These are phyloP conservation scores for Tephrocybe sp. DNA, from an alignment of 768 basidiomycete species.

Conservation along the genomic window DNA sequence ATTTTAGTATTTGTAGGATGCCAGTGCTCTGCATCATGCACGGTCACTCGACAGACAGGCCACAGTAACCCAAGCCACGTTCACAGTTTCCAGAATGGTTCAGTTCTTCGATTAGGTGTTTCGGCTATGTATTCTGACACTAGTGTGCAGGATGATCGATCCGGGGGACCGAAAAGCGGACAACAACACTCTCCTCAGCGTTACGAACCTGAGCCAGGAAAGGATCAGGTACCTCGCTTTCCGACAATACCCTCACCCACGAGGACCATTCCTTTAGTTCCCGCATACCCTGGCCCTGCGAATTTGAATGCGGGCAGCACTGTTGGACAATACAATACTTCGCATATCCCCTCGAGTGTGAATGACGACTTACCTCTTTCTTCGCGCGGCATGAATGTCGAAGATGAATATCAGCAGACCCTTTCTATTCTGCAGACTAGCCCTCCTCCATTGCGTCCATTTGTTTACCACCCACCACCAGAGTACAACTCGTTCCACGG, in stretches of 20 bases:
- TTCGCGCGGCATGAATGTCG: slow-evolving; percentile 47
- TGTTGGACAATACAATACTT: slow-evolving; percentile 16
- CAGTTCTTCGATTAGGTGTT: slow-evolving; percentile 20
- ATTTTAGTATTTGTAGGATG: slow-evolving; percentile 37
- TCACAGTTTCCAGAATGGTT: slow-evolving; percentile 40
- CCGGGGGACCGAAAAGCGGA: slow-evolving; percentile 41
- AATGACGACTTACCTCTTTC: slow-evolving; percentile 58
- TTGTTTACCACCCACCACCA: slow-evolving; percentile 46
- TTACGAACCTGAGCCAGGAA: slow-evolving; percentile 46
- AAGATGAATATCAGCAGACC: slow-evolving; percentile 23
- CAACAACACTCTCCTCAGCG: slow-evolving; percentile 57
- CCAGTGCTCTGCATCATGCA: slow-evolving; percentile 42
- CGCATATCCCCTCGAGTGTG: slow-evolving; percentile 37
- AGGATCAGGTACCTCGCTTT: slow-evolving; percentile 43
- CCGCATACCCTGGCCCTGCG: slow-evolving; percentile 24
- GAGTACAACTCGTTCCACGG: slow-evolving; percentile 65
- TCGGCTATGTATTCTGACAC: slow-evolving; percentile 14
- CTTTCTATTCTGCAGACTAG: slow-evolving; percentile 25
- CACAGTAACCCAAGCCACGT: slow-evolving; percentile 35
- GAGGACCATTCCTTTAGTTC: slow-evolving; percentile 28
- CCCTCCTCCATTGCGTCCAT: slow-evolving; percentile 44
- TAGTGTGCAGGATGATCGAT: slow-evolving; percentile 44
- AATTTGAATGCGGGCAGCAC: slow-evolving; percentile 1
- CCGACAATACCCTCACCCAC: slow-evolving; percentile 44
- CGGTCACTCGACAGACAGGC: slow-evolving; percentile 42